Evolutionary conservation across 805 yeast genomes (phyloP).

Genomic region (Monosporozyma aerobia): DNA sequence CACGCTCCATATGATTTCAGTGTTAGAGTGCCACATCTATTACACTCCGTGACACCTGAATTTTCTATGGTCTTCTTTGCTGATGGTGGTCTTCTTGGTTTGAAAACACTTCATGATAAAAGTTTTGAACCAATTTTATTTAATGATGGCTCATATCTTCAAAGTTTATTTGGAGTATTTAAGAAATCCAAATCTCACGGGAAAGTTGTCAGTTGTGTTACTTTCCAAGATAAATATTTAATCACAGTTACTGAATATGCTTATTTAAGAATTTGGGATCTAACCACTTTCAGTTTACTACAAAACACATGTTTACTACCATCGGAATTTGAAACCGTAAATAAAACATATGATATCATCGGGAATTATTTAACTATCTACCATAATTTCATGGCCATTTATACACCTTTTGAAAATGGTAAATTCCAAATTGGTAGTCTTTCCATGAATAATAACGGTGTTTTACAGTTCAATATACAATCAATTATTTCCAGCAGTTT

Average conservation of each 20-base stretch:
- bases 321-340: constrained; percentile 8
- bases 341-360: constrained; percentile 15
- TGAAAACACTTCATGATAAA: constrained; percentile 24
- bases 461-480: constrained; percentile 7
- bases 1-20: constrained; percentile 61
- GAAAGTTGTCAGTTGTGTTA: constrained; percentile 17
- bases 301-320: constrained; percentile 15
- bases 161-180: constrained; percentile 27
- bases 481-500: constrained; percentile 18
- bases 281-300: constrained; percentile 10
- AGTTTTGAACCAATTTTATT: constrained; percentile 40
- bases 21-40: constrained; percentile 44
- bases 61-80: constrained; percentile 50
- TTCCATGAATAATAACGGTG: constrained; percentile 10
- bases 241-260: constrained; percentile 23
- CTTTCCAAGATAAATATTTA: constrained; percentile 14
- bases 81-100: constrained; percentile 70
- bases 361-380: constrained; percentile 32
- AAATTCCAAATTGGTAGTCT: constrained; percentile 34
- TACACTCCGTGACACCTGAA: constrained; percentile 38
- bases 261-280: constrained; percentile 26
- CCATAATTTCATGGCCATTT: constrained; percentile 29
- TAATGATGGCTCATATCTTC: constrained; percentile 43
- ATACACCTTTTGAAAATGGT: constrained; percentile 38
- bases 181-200: constrained; percentile 10